Evolutionary conservation across 345 rosid species (phyloP).

Genomic region (Euphorbia peplus): DNA sequence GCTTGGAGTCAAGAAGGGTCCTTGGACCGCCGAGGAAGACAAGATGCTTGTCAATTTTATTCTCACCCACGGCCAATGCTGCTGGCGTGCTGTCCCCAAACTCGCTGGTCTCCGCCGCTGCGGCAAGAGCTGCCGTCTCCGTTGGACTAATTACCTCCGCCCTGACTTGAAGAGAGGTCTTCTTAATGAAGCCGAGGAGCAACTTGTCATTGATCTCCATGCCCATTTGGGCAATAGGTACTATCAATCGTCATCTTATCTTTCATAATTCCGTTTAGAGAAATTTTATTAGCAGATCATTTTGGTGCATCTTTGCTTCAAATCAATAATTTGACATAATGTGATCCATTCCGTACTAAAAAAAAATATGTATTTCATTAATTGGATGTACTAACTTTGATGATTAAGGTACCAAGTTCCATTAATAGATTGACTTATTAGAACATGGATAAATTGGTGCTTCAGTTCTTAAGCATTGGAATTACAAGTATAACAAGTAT

Average conservation of each 20-base stretch:
- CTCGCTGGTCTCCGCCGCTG: slow-evolving; percentile 72
- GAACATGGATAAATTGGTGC: no score
- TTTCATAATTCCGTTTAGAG: not conserved
- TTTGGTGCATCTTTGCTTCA: no score
- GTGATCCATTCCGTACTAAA: no score
- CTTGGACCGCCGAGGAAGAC: slow-evolving; percentile 78
- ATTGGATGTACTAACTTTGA: no score
- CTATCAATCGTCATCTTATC: not conserved
- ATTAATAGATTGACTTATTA: no score
- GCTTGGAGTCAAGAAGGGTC: slow-evolving; percentile 66
- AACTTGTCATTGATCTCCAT: slow-evolving; percentile 68
- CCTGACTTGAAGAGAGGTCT: slow-evolving; percentile 74
- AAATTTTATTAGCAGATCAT: no score
- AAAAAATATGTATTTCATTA: no score
- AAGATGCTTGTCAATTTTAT: slow-evolving; percentile 56
- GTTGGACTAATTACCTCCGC: slow-evolving; percentile 84
- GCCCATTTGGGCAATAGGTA: slow-evolving; percentile 74
- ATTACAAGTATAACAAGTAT: no score
- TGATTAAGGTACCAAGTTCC: no score
- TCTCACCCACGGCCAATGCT: slow-evolving; percentile 59
- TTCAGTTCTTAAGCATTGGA: no score
- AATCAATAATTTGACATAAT: no score
- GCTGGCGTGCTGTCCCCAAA: slow-evolving; percentile 74
- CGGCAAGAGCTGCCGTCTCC: slow-evolving; percentile 80
- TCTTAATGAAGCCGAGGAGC: slow-evolving; percentile 55